Evolutionary conservation across 768 basidiomycete genomes (phyloP), one percentile per base, ranked within the genome.

Genomic region (Boletus vermiculosoides): DNA sequence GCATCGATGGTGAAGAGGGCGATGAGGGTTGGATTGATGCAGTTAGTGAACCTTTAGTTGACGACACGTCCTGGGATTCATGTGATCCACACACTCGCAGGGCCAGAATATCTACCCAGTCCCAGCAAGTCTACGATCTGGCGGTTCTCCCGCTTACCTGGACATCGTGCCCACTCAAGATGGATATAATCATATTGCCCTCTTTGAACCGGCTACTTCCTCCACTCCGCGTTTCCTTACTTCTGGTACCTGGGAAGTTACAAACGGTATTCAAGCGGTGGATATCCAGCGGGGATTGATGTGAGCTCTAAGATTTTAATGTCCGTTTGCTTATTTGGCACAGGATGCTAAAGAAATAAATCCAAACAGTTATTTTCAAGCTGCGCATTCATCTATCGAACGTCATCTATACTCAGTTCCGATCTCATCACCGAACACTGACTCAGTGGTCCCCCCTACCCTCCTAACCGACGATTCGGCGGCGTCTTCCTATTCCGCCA

Each of bases 11-110:
- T 7, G 95, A 94, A 64, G 81, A 96, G 66, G 88, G 86, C 0
- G 96, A 97, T 66, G 84, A 85, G 37, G 97, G 97, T 1, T 99
- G 97, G 97, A 93, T 98, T 59, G 92, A 98, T 50, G 76, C 83
- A 58, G 94, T 92, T 60, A 58, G 87, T 77, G 31, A 52, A 47
- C 25, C 18, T 28, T 57, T 42, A n/a, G 45, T 28, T 57, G 47
- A 53, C 44, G n/a, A 20, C 34, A 52, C 28, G 54, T 42, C 50
- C 41, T 20, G 45, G 20, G 40, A 54, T 52, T 63, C 39, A 59
- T 65, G 44, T 56, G 37, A 49, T 58, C 63, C 45, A 54, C 54
- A 58, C 34, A 22, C 50, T 60, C 36, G 51, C 63, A 91, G 88
- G 77, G 71, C 18, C 89, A 89, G 76, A 78, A 74, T 25, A 84